Base-by-base conservation (phyloP, 805 yeast species). In the Spathaspora arborariae region DNA sequence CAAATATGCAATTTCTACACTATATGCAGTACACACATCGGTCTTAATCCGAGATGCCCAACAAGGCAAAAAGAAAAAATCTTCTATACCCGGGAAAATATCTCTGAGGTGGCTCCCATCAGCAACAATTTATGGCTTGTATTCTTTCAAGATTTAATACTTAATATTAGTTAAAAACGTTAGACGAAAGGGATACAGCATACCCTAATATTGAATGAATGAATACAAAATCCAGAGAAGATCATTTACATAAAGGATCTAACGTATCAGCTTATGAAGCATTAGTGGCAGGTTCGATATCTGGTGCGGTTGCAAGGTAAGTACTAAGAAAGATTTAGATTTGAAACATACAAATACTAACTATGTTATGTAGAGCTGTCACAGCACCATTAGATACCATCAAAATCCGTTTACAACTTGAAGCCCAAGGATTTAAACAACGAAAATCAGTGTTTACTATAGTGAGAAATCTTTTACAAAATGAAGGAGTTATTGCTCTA, bases 361-460 rank as follows among this genome's bases (percentile, higher is more conserved):
- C 64, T 13, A 18, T 34, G 19, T 38, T 21, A 13, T 21, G 5
- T 33, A 78, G 88, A 47, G 78, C 80, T 45, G 63, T 79, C 19
- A 77, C 85, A 1, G 91, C 96, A 1, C 96, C 96, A 2, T 65
- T 88, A 36, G 96, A 88, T 55, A 83, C 87, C 11, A 62, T 88
- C 45, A 88, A 88, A 63, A 87, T 88, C 52, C 69, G 95, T 45
- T 68, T 85, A 33, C 96, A 88, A 59, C 67, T 88, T 2, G 82
- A 78, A 49, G 65, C 69, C 0, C 45, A 53, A 5, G 55, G 56
- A 1, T 56, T 33, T 44, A 42, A 47, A 4, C 27, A 47, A 27
- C 45, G 48, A 16, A 51, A 55, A 9, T 75, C 79, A 2, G 58
- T 72, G 2, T 26, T 56, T 2, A 46, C 60, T 16, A 70, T 83